Conservation (phyloP, 306 rosid genomes). For the Pachyrhizus erosus region DNA sequence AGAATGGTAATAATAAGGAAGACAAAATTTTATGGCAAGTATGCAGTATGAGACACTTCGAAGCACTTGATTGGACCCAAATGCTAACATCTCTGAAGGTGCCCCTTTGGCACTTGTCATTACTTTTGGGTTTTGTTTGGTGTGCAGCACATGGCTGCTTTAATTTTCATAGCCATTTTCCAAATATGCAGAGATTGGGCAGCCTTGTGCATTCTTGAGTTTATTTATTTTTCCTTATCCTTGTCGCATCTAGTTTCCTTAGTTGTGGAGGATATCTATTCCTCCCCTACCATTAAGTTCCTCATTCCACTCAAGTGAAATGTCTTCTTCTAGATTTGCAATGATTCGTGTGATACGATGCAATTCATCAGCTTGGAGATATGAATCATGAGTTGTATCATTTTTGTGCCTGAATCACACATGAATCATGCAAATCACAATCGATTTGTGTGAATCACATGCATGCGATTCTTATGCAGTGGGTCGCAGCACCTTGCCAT, state of each 20-base stretch:
- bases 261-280: not conserved
- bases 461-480: too few relatives aligned
- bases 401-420: too few relatives aligned
- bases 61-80: constrained; percentile 18
- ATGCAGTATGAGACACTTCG: constrained; percentile 9
- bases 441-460: too few relatives aligned
- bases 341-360: too few relatives aligned
- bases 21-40: constrained; percentile 8
- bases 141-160: not conserved
- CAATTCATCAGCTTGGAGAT: too few relatives aligned
- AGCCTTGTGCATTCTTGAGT: not conserved
- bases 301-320: constrained; percentile 1
- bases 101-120: not conserved
- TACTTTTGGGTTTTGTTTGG: not conserved
- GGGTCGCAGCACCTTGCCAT: too few relatives aligned
- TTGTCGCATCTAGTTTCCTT: not conserved
- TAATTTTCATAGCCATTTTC: constrained; percentile 10
- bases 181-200: not conserved
- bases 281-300: constrained; percentile 2
- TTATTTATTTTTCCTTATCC: not conserved
- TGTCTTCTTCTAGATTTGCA: not conserved
- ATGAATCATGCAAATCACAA: too few relatives aligned
- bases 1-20: constrained; percentile 1
- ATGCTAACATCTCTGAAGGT: constrained; percentile 1
- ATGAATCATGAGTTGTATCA: too few relatives aligned